Evolutionary conservation across 179 eudicot species (phyloP).

Genomic region (Patellifolia procumbens): DNA sequence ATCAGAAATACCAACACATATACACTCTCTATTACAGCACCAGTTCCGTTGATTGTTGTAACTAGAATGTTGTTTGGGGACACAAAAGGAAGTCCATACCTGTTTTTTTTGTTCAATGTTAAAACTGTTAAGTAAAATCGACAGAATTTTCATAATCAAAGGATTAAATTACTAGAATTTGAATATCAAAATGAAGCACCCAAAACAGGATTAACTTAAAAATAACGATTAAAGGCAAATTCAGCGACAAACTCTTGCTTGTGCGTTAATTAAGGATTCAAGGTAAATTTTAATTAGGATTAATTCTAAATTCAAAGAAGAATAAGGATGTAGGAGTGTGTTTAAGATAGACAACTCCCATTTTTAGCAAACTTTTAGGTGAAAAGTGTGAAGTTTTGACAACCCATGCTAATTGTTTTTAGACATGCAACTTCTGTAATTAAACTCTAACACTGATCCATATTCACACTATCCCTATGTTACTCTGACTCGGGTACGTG

Average conservation of each 20-base stretch:
- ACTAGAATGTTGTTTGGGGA: slow-evolving; percentile 81
- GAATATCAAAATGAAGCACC: background rate
- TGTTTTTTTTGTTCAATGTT: slow-evolving; percentile 7
- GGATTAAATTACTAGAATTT: background rate
- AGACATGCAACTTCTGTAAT: background rate
- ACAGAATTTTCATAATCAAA: background rate
- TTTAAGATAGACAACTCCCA: slow-evolving; percentile 5
- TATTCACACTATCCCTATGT: slow-evolving; percentile 1
- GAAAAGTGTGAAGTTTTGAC: background rate
- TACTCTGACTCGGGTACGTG: too few relatives aligned
- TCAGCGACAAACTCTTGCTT: too few relatives aligned
- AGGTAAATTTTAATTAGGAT: too few relatives aligned
- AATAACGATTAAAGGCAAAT: too few relatives aligned
- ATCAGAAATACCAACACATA: slow-evolving; percentile 64
- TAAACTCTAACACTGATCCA: background rate
- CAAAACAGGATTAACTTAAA: too few relatives aligned
- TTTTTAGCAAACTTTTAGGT: slow-evolving; percentile 2
- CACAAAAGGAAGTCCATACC: slow-evolving; percentile 92
- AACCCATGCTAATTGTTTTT: background rate
- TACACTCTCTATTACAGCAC: slow-evolving; percentile 68
- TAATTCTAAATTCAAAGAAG: too few relatives aligned
- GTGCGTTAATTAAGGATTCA: too few relatives aligned
- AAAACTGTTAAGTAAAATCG: background rate
- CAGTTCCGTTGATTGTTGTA: slow-evolving; percentile 74
- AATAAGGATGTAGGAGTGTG: too few relatives aligned